Base-by-base conservation (phyloP, 257 asterid species). In the Solanum pimpinellifolium region DNA sequence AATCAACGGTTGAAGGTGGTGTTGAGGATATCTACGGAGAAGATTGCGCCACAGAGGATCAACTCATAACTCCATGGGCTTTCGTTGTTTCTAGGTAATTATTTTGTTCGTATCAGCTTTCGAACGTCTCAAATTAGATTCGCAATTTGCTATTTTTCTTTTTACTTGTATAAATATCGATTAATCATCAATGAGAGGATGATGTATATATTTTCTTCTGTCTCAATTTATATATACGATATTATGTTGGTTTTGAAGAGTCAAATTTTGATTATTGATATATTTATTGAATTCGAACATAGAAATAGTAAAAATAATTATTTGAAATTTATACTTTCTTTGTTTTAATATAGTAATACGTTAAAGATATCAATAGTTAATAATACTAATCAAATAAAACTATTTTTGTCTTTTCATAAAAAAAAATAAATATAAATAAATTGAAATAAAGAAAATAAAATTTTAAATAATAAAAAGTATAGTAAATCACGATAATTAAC, bases 1-100 rank as follows among this genome's bases (percentile, higher is more conserved):
- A 23, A 56, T 89, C 92, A 65, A 92, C 97, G 44, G 96, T 93
- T 0, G 97, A 91, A 3, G 98, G 98, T 21, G 99, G 99, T 76
- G 99, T 96, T 4, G 97, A 93, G 70, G 98, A 96, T 65, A 94
- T 93, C 66, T 96, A 96, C 93, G 95, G 98, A 39, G 98, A 96
- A 86, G 99, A 96, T 91, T 92, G 93, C 65, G 98, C 99, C 86
- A 92, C 93, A 3, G 97, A 96, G 88, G 98, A 95, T 83, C 96
- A 94, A 60, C 95, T 95, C 33, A 91, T 93, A 77, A 96, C 98
- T 33, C 98, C 98, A 12, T 96, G 99, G 99, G 89, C 92, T 80
- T 42, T 86, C 85, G 93, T 96, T 44, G 93, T 96, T 74, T 93
- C 99, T 11, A 94, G 98, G 98, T 96, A 65, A 29, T 68, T 1